phyloP scores from a whole-genome alignment of 2,329 filamentous ascomycete species.

The Fonsecaea pedrosoi region DNA sequence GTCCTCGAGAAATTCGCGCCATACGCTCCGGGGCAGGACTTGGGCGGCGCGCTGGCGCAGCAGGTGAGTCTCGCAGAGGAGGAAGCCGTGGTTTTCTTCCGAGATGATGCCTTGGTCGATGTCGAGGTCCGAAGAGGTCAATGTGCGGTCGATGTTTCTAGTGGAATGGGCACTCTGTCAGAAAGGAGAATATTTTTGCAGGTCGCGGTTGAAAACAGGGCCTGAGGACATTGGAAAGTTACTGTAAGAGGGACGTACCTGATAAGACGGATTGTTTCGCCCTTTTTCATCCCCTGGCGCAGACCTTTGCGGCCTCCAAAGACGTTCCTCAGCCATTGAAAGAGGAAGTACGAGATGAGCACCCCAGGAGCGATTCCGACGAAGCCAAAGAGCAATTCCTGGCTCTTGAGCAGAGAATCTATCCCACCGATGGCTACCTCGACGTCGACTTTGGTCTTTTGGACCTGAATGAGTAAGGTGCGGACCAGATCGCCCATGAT shows the following conservation, averaged over 20 bases:
- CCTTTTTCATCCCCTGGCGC: slow-evolving; percentile 68
- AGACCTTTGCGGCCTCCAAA: slow-evolving; percentile 75
- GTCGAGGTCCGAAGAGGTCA: slow-evolving; percentile 71
- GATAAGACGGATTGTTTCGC: slow-evolving; percentile 76
- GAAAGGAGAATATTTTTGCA: neutral
- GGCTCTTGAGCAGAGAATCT: slow-evolving; percentile 90
- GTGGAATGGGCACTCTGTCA: no score
- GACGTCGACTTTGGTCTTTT: slow-evolving; percentile 98
- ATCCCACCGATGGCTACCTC: slow-evolving; percentile 96
- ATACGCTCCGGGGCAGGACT: slow-evolving; percentile 75
- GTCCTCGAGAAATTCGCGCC: slow-evolving; percentile 87
- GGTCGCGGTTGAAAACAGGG: neutral
- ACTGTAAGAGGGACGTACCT: slow-evolving; percentile 55
- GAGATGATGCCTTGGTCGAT: slow-evolving; percentile 74
- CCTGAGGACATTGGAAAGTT: neutral
- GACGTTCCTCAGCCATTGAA: slow-evolving; percentile 72
- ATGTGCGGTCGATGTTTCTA: slow-evolving; percentile 81
- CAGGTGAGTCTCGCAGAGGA: slow-evolving; percentile 88
- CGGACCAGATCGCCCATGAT: slow-evolving; percentile 85
- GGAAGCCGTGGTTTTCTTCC: slow-evolving; percentile 89
- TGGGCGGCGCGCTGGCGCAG: slow-evolving; percentile 72
- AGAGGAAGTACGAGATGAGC: slow-evolving; percentile 77
- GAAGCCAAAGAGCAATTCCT: slow-evolving; percentile 95
- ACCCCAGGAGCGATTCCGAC: slow-evolving; percentile 91
- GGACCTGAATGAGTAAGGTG: slow-evolving; percentile 91